Base-by-base conservation (phyloP, 345 rosid species). In the Citrus sinensis region DNA sequence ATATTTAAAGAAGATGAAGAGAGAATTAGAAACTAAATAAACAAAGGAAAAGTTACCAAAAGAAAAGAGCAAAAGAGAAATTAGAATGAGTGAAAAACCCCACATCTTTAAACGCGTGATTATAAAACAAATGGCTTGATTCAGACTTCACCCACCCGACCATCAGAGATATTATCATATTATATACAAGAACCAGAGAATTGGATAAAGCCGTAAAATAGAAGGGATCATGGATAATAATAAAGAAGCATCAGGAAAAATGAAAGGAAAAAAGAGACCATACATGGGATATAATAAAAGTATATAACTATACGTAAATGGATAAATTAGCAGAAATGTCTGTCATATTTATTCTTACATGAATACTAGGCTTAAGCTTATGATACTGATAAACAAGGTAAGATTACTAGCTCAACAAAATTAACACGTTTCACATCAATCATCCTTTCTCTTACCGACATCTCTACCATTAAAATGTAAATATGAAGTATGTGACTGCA, bases 91-190 rank as follows among this genome's bases (percentile, higher is more conserved):
- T 37, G 69, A 54, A 54, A 17, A 54, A 67, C 72, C 80, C 82
- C 75, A 59, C 82, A 67, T 85, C 84, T 85, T 83, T 83, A 83
- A 83, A 78, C 81, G 81, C 86, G 84, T 85, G 88, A 81, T 85
- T 79, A 70, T 59, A 78, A 82, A 77, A 78, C 71, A 71, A 78
- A 42, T 77, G 65, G 51, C 55, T 35, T 76, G 39, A 40, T 40
- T 39, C n/a, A 75, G 71, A 76, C 74, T 73, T 67, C 17, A 42
- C 51, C 14, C 51, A 42, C 51, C 46, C 0, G 0, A 40, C 13
- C 46, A 40, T 40, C 13, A 40, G 46, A 40, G 13, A 40, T 40
- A 9, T 40, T 40, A 40, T 40, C 51, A 42, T 42, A 42, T 9
- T 42, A 10, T 42, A 0, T 42, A 42, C 49, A 46, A 13, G 17